A percentile compares a stretch with the other conserved stretches of the same genome.
Conservation (phyloP, 1,284 basidiomycete genomes). For the Retiboletus flavoniger region DNA sequence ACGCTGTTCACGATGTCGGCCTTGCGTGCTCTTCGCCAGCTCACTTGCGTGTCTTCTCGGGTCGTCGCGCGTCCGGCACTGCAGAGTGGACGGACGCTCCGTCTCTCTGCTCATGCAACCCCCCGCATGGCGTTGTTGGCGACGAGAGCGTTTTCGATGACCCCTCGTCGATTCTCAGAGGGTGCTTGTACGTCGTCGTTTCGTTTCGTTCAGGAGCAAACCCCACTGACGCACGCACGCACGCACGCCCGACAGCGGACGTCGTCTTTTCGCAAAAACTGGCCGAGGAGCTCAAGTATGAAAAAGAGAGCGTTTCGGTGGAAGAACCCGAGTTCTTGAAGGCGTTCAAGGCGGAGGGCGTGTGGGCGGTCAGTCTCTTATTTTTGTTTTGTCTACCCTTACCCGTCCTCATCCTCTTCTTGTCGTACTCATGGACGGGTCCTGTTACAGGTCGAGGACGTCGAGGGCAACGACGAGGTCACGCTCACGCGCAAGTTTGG, state of each 20-base stretch:
- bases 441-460: slow-evolving; percentile 64
- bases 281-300: slow-evolving; percentile 82
- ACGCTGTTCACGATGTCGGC: slow-evolving; percentile 39
- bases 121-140: slow-evolving; percentile 30
- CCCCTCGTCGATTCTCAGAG: slow-evolving; percentile 53
- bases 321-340: slow-evolving; percentile 76
- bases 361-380: slow-evolving; percentile 78
- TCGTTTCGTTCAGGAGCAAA: background rate
- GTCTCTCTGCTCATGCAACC: slow-evolving; percentile 18
- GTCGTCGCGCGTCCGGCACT: slow-evolving; percentile 35
- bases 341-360: slow-evolving; percentile 69
- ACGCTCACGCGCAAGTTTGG: slow-evolving; percentile 82
- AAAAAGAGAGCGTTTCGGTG: slow-evolving; percentile 59
- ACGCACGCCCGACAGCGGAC: slow-evolving; percentile 54
- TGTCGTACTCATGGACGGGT: background rate
- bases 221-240: background rate
- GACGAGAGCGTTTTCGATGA: slow-evolving; percentile 56
- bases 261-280: slow-evolving; percentile 73
- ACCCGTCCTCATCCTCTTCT: too few relatives aligned
- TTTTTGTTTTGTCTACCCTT: too few relatives aligned
- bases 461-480: slow-evolving; percentile 79
- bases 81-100: slow-evolving; percentile 19
- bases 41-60: slow-evolving; percentile 39
- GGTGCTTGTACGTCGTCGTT: slow-evolving; percentile 54
- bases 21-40: slow-evolving; percentile 44